Conservation (phyloP, 2,329 filamentous ascomycete species). For the Neoarthrinium moseri region DNA sequence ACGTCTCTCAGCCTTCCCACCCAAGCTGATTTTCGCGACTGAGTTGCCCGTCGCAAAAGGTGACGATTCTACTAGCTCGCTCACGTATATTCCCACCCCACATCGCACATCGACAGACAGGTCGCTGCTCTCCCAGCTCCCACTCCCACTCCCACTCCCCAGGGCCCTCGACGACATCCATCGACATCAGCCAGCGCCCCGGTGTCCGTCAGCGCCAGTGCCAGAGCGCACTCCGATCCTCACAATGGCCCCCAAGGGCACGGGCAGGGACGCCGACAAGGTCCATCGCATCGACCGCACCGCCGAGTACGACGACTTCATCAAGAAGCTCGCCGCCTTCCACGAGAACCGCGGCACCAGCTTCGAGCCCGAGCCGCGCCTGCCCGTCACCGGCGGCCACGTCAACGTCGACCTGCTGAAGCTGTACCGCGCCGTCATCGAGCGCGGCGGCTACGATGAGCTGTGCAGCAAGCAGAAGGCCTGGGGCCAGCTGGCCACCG, state of each 20-base stretch:
- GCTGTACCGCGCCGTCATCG: conserved; percentile 74
- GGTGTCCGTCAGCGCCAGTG: conserved; percentile 1
- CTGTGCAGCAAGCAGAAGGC: conserved; percentile 81
- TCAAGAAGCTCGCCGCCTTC: conserved; percentile 69
- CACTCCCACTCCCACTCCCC: too few species aligned
- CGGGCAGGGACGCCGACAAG: conserved; percentile 22
- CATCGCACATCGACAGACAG: too few species aligned
- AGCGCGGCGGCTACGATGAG: conserved; percentile 81
- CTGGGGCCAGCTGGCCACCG: conserved; percentile 76
- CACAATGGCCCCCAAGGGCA: conserved; percentile 28
- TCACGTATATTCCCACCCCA: too few species aligned
- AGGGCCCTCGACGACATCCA: conserved; percentile 30
- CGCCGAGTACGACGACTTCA: conserved; percentile 76
- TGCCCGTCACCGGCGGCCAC: conserved; percentile 67
- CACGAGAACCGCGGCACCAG: conserved; percentile 77
- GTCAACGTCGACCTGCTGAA: conserved; percentile 75
- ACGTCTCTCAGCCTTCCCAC: not conserved
- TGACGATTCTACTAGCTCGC: too few species aligned
- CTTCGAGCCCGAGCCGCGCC: conserved; percentile 70
- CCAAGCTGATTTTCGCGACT: conserved; percentile 7
- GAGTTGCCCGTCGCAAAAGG: too few species aligned
- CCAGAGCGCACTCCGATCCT: too few species aligned
- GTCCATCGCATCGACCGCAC: conserved; percentile 53
- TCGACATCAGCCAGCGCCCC: not conserved
- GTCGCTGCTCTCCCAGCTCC: too few species aligned